Conservation (phyloP, 805 yeast species). For the Cyberlindnera bimundalis region DNA sequence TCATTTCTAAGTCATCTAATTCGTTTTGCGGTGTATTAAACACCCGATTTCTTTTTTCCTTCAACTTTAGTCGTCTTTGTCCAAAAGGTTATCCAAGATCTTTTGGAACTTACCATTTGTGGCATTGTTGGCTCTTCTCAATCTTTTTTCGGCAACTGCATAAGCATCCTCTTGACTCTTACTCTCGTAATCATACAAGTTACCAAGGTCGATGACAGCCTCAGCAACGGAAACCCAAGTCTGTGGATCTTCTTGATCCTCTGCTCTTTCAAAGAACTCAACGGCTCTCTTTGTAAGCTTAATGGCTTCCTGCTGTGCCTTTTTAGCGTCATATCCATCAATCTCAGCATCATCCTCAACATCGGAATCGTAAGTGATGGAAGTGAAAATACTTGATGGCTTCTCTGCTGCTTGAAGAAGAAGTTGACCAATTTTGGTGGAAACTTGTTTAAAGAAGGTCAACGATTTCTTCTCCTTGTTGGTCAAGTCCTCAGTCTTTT, state of each 20-base stretch:
- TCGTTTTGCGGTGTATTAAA: no score
- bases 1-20: not conserved
- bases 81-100: slow-evolving; percentile 51
- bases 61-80: slow-evolving; percentile 9
- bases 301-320: slow-evolving; percentile 50
- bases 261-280: slow-evolving; percentile 51
- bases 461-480: slow-evolving; percentile 20
- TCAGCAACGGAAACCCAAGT: slow-evolving; percentile 85
- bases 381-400: slow-evolving; percentile 51
- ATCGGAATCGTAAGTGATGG: slow-evolving; percentile 56
- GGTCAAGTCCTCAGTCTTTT: slow-evolving; percentile 14
- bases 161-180: slow-evolving; percentile 66
- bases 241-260: slow-evolving; percentile 71
- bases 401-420: slow-evolving; percentile 62
- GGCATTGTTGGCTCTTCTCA: slow-evolving; percentile 73
- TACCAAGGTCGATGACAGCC: slow-evolving; percentile 76
- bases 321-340: slow-evolving; percentile 28
- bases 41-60: not conserved
- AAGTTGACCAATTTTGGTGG: slow-evolving; percentile 57
- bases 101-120: slow-evolving; percentile 73
- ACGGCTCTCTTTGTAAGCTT: slow-evolving; percentile 51
- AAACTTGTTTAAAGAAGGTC: slow-evolving; percentile 36
- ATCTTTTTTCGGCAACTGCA: slow-evolving; percentile 60
- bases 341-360: slow-evolving; percentile 31
- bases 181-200: slow-evolving; percentile 61